A percentile compares a stretch with the other conserved stretches of the same genome.
These are phyloP conservation scores for Dillenia turbinata DNA, from an alignment of 164 flowering plant genomes.

Conservation along the genomic window DNA sequence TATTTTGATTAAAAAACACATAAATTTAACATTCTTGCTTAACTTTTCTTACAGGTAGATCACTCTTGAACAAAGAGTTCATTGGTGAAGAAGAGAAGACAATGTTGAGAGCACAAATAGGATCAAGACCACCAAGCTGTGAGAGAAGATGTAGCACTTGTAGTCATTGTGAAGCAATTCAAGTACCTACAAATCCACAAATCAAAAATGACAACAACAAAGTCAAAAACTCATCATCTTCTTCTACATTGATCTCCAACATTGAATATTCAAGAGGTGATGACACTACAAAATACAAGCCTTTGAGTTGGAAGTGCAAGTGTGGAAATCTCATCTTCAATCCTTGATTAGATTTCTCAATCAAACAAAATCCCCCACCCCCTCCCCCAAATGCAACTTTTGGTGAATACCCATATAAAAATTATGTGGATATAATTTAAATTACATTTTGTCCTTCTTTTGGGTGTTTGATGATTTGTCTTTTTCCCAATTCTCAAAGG, in stretches of 20 bases:
- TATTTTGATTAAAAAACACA: neutral
- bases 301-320: slow-evolving; percentile 73
- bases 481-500: too few species aligned
- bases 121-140: slow-evolving; percentile 64
- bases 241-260: slow-evolving; percentile 11
- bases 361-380: too few species aligned
- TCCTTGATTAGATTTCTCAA: slow-evolving; percentile 21
- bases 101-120: slow-evolving; percentile 32
- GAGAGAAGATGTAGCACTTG: slow-evolving; percentile 46
- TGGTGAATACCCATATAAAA: too few species aligned
- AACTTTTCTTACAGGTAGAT: too few species aligned
- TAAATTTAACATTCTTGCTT: too few species aligned
- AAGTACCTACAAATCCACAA: slow-evolving; percentile 59
- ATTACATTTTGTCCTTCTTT: too few species aligned
- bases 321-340: slow-evolving; percentile 57
- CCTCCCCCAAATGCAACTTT: too few species aligned
- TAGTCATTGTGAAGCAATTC: slow-evolving; percentile 60
- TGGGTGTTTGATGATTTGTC: too few species aligned
- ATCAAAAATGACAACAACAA: slow-evolving; percentile 4
- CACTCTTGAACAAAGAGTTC: neutral
- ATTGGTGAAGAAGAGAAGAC: slow-evolving; percentile 20
- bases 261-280: slow-evolving; percentile 36
- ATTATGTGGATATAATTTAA: too few species aligned
- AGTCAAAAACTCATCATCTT: neutral
- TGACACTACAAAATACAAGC: slow-evolving; percentile 52